Percentiles rank a stretch among this genome's conserved stretches.
phyloP scores from a whole-genome alignment of 163 green algal species.

The Coccomyxa subellipsoidea region DNA sequence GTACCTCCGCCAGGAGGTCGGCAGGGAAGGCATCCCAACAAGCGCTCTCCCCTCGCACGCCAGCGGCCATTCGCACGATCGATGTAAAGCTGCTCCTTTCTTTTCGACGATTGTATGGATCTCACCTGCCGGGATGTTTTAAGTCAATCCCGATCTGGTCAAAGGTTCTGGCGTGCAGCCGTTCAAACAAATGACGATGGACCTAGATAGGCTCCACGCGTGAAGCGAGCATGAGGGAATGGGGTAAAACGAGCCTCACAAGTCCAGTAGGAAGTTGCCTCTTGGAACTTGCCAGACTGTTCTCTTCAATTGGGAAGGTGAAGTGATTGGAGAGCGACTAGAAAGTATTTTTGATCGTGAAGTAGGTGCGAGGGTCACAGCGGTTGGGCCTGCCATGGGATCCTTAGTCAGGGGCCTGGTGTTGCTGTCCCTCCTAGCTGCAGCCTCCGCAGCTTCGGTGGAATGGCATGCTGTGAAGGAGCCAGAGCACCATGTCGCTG shows the following conservation, averaged over 20 bases:
- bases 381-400: background rate
- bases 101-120: too few relatives aligned
- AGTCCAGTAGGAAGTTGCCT: too few relatives aligned
- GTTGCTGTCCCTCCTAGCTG: background rate
- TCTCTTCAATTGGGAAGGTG: too few relatives aligned
- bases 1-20: background rate
- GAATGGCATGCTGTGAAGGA: conserved; percentile 2
- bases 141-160: too few relatives aligned
- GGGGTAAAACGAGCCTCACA: background rate
- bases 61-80: too few relatives aligned
- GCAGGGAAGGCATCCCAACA: background rate
- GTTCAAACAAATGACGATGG: background rate
- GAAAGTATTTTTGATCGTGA: background rate
- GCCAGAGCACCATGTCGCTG: conserved; percentile 7
- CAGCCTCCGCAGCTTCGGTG: background rate
- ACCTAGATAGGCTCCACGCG: background rate
- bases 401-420: background rate
- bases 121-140: too few relatives aligned
- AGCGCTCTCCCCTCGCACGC: background rate
- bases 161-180: too few relatives aligned
- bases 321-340: too few relatives aligned
- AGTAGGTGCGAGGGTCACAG: background rate
- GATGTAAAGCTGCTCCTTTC: too few relatives aligned
- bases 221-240: background rate
- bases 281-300: too few relatives aligned